phyloP scores from a whole-genome alignment of 495 filamentous ascomycete species.

The Parathielavia hyrcaniae region DNA sequence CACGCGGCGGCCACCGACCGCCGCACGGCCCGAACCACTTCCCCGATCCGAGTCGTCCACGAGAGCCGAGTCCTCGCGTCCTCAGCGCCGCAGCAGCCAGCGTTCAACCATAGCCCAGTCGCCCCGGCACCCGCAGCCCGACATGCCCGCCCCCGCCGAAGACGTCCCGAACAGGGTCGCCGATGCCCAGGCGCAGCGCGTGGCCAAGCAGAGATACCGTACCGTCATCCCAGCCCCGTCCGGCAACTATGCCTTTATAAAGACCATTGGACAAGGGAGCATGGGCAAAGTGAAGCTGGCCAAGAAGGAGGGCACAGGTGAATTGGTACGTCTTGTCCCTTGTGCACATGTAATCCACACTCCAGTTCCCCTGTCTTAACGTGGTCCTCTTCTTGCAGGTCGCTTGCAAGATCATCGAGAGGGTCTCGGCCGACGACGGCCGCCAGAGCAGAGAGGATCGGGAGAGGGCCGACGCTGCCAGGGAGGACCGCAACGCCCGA shows the following conservation, averaged over 20 bases:
- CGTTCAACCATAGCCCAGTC: slow-evolving; percentile 20
- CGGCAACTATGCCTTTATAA: slow-evolving; percentile 86
- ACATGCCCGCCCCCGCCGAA: slow-evolving; percentile 49
- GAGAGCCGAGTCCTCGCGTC: slow-evolving; percentile 39
- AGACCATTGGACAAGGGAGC: slow-evolving; percentile 95
- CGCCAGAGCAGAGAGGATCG: slow-evolving; percentile 69
- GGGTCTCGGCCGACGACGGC: slow-evolving; percentile 70
- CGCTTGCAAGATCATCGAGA: slow-evolving; percentile 96
- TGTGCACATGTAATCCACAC: background rate
- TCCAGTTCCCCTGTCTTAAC: slow-evolving; percentile 12
- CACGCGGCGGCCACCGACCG: slow-evolving; percentile 31
- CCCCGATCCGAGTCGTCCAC: slow-evolving; percentile 32
- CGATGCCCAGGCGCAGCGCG: slow-evolving; percentile 37
- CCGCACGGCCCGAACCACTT: slow-evolving; percentile 29
- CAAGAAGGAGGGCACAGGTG: slow-evolving; percentile 69
- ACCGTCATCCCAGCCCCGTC: slow-evolving; percentile 78
- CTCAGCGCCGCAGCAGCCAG: slow-evolving; percentile 42
- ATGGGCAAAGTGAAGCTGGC: slow-evolving; percentile 96
- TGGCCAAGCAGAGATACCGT: slow-evolving; percentile 55
- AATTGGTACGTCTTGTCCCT: slow-evolving; percentile 62
- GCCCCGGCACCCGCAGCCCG: slow-evolving; percentile 33
- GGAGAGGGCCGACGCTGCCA: slow-evolving; percentile 86
- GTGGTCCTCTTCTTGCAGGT: slow-evolving; percentile 52
- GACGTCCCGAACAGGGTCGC: slow-evolving; percentile 37
- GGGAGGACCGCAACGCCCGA: slow-evolving; percentile 90